Evolutionary conservation across 176 grass and related monocot genomes (phyloP).

Genomic region (Ananas comosus): DNA sequence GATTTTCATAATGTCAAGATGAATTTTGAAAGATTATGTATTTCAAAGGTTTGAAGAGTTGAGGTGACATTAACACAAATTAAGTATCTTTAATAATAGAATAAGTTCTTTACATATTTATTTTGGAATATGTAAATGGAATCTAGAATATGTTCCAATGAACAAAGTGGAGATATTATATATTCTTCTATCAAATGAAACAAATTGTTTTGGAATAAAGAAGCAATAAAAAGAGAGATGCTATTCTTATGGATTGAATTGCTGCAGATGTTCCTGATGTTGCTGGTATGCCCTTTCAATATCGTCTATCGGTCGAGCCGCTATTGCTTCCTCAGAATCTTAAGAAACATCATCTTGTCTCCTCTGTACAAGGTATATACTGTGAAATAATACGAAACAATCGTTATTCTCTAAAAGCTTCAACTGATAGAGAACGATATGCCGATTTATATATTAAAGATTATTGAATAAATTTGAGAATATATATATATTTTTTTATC

Average conservation of each 20-base stretch:
- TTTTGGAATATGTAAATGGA: too few species aligned
- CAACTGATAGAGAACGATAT: background rate
- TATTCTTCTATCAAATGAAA: too few species aligned
- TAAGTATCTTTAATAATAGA: too few species aligned
- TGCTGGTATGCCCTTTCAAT: slow-evolving; percentile 85
- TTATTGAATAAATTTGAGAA: background rate
- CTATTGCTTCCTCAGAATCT: slow-evolving; percentile 62
- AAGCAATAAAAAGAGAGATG: background rate
- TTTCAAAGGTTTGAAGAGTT: too few species aligned
- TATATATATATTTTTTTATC: background rate
- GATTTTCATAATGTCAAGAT: too few species aligned
- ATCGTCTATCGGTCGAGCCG: slow-evolving; percentile 66
- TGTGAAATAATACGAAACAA: too few species aligned
- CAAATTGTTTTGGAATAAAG: slow-evolving; percentile 22
- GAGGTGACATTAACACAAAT: too few species aligned
- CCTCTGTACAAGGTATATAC: slow-evolving; percentile 82
- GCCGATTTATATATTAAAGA: background rate
- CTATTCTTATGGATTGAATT: slow-evolving; percentile 15
- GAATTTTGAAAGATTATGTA: too few species aligned
- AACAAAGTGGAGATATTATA: too few species aligned
- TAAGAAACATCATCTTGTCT: slow-evolving; percentile 87
- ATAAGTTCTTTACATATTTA: too few species aligned
- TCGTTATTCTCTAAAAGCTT: too few species aligned
- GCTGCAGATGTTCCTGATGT: slow-evolving; percentile 58
- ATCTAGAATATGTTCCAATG: too few species aligned